Percentiles rank a stretch among this genome's conserved stretches.
phyloP scores from a whole-genome alignment of 768 basidiomycete species.

The button mushroom (Agaricus bisporus) region DNA sequence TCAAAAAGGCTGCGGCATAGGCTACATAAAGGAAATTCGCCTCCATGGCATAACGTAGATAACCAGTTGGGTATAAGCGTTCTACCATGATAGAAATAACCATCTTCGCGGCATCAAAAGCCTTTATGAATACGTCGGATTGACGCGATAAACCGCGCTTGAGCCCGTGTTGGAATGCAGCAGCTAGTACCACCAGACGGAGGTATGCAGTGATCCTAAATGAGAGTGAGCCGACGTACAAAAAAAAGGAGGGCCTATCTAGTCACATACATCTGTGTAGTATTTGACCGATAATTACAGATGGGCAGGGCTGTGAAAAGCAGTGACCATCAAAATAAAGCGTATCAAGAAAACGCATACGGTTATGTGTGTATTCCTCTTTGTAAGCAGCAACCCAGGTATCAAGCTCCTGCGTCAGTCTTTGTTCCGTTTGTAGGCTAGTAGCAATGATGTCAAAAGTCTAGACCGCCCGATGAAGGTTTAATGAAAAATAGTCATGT shows the following conservation, averaged over 20 bases:
- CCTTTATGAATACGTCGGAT: conserved; percentile 39
- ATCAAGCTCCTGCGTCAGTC: conserved; percentile 29
- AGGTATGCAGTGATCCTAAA: conserved; percentile 47
- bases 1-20: conserved; percentile 55
- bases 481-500: not conserved
- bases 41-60: conserved; percentile 51
- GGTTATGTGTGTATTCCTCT: conserved; percentile 26
- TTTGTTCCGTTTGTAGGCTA: conserved; percentile 32
- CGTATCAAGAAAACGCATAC: conserved; percentile 20
- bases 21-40: conserved; percentile 45
- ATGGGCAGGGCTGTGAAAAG: conserved; percentile 30
- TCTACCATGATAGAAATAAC: conserved; percentile 51
- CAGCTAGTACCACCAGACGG: conserved; percentile 49
- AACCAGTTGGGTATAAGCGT: conserved; percentile 45
- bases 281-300: conserved; percentile 38
- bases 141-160: conserved; percentile 33
- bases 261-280: conserved; percentile 32
- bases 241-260: not conserved
- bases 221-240: conserved; percentile 6
- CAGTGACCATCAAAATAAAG: not conserved
- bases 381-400: conserved; percentile 36
- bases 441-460: conserved; percentile 25
- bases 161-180: conserved; percentile 44
- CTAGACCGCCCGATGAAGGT: conserved; percentile 16
- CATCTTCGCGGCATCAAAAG: conserved; percentile 47